These are phyloP conservation scores for Solanum hybrid DNA, from an alignment of 305 asterid genomes.

Conservation along the genomic window DNA sequence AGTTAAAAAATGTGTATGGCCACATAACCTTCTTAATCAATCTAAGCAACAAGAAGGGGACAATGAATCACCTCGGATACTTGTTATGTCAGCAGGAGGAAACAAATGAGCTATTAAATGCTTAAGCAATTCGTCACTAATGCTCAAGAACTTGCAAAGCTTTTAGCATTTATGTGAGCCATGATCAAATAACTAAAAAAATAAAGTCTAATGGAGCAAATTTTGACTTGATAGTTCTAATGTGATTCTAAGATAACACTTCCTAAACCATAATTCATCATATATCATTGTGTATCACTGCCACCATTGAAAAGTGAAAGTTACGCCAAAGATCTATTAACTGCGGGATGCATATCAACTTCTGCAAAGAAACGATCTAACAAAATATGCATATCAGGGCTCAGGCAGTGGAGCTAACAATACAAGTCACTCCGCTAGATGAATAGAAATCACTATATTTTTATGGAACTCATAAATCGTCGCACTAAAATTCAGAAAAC, in stretches of 20 bases:
- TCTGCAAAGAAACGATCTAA: background rate
- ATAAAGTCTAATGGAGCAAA: background rate
- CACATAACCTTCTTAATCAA: background rate
- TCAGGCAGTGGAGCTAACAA: background rate
- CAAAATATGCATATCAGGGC: background rate
- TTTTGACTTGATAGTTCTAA: background rate
- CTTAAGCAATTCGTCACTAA: background rate
- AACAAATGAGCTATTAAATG: background rate
- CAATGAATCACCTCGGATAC: background rate
- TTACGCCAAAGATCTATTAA: background rate
- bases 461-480: background rate
- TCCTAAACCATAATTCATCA: background rate
- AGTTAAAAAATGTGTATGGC: background rate
- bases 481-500: background rate
- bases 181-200: background rate
- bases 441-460: background rate
- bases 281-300: background rate
- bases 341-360: background rate
- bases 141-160: background rate
- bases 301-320: background rate
- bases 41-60: background rate
- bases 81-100: background rate
- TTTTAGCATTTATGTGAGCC: background rate
- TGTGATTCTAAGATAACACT: background rate
- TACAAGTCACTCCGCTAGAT: background rate